These are phyloP conservation scores for Trichosporon asahii DNA, from an alignment of 1,284 basidiomycete species.

Conservation along the genomic window DNA sequence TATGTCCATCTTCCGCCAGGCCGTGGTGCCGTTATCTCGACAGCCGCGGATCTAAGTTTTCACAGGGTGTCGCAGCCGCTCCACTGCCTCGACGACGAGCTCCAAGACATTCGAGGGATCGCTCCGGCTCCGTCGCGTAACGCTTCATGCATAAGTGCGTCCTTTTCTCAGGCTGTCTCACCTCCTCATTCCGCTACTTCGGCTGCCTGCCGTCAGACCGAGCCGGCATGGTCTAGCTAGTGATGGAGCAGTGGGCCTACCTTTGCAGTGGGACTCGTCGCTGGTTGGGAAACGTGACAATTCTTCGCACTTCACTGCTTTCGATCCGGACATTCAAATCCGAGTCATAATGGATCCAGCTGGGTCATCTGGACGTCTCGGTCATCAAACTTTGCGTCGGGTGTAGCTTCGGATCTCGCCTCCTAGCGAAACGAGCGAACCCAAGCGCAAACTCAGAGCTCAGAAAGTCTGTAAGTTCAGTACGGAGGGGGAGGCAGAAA, in stretches of 20 bases:
- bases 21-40: not conserved
- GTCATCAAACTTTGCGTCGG: not conserved
- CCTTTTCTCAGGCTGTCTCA: not conserved
- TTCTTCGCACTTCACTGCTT: not conserved
- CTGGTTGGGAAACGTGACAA: not conserved
- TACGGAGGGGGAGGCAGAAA: not conserved
- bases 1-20: too few relatives aligned
- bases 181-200: not conserved
- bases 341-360: not conserved
- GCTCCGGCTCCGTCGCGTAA: not conserved
- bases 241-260: not conserved
- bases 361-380: not conserved
- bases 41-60: not conserved
- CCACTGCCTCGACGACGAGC: not conserved
- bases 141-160: constrained; percentile 1
- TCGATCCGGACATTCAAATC: not conserved
- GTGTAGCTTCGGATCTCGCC: not conserved
- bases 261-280: not conserved
- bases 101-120: not conserved
- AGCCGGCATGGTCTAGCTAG: not conserved
- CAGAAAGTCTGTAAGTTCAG: too few relatives aligned
- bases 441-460: not conserved
- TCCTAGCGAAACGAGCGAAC: not conserved
- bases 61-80: too few relatives aligned
- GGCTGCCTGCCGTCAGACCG: not conserved